Evolutionary conservation across 2,329 filamentous ascomycete species (phyloP), one percentile per base, ranked within the genome.

Genomic region (Alternaria infectoria): DNA sequence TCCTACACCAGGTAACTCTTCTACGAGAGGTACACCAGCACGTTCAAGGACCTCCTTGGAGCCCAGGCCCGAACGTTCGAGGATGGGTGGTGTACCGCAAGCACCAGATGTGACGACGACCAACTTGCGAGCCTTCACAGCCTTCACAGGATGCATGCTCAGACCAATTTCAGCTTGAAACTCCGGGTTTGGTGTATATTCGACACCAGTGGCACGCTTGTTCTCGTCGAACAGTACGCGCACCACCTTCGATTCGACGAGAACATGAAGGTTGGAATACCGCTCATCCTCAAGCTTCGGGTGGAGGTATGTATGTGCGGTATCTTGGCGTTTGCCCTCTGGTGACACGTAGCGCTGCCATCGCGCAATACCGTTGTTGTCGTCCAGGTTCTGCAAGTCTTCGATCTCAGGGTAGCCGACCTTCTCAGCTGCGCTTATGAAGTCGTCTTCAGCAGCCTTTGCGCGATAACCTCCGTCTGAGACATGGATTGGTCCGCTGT

Each of bases 51-150:
- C 69, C 2, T 83, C 79, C 1, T 81, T 77, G 47, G 82, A 80
- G n/a, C 87, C 88, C 2, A 91, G 70, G 8, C 89, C 89, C 0
- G 89, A 91, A 19, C 89, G 80, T 72, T 91, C 88, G 0, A 91
- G 83, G 2, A 91, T 81, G 0, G 79, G 75, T 0, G 88, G 86
- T 0, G 86, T 86, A 2, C 85, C 84, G 6, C 84, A 80, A 0
- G 86, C 83, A 11, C 87, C 87, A 5, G 81, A 80, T 2, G 83
- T 80, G 5, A 84, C 77, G 4, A 86, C 79, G 46, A 90, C 87
- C 19, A 88, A 77, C 75, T 86, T 88, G 7, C 82, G 81, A 4
- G 88, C 88, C 47, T 78, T 82, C 17, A 89, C 77, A 0, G 69
- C 79, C 30, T 73, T 69, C 67, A 77, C 64, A 58, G 77, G 79